Percentiles rank a stretch among this genome's conserved stretches.
Conservation (phyloP, 2,329 filamentous ascomycete species). For the Sordariomycetes sp. region DNA sequence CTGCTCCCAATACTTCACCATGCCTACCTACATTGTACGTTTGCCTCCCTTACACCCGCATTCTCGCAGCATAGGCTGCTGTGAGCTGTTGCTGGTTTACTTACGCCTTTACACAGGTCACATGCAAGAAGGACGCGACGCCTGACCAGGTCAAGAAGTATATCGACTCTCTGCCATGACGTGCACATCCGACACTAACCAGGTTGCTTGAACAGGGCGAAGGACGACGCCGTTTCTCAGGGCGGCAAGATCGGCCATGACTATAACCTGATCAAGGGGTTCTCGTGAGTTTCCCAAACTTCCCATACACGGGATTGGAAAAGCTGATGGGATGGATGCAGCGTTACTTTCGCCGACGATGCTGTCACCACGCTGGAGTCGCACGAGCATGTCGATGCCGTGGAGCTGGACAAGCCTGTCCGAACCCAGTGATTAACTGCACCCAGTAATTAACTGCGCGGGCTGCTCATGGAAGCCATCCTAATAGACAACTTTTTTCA, state of each 20-base stretch:
- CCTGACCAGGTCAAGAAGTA: constrained; percentile 58
- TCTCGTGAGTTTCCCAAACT: constrained; percentile 57
- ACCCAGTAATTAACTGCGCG: not conserved
- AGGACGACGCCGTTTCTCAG: constrained; percentile 61
- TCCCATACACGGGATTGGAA: not conserved
- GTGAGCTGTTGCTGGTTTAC: not conserved
- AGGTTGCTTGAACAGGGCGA: constrained; percentile 43
- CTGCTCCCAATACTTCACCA: constrained; percentile 19
- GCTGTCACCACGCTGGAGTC: constrained; percentile 53
- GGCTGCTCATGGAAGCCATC: not conserved
- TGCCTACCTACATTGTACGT: constrained; percentile 47
- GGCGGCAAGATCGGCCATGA: constrained; percentile 79
- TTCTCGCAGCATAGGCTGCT: constrained; percentile 8
- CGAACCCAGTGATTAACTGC: constrained; percentile 53
- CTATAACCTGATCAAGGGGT: constrained; percentile 82
- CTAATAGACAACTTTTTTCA: not conserved
- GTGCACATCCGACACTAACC: not conserved
- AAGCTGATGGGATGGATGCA: constrained; percentile 23
- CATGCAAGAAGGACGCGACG: constrained; percentile 62
- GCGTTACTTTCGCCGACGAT: constrained; percentile 63
- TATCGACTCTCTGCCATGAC: constrained; percentile 13
- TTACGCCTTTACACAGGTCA: constrained; percentile 51
- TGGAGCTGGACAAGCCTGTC: constrained; percentile 65
- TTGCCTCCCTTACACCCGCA: not conserved
- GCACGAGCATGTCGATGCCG: constrained; percentile 60